A percentile compares a stretch with the other conserved stretches of the same genome.
Evolutionary conservation across 2,329 filamentous ascomycete genomes (phyloP).

Genomic region (Setomelanomma holmii): DNA sequence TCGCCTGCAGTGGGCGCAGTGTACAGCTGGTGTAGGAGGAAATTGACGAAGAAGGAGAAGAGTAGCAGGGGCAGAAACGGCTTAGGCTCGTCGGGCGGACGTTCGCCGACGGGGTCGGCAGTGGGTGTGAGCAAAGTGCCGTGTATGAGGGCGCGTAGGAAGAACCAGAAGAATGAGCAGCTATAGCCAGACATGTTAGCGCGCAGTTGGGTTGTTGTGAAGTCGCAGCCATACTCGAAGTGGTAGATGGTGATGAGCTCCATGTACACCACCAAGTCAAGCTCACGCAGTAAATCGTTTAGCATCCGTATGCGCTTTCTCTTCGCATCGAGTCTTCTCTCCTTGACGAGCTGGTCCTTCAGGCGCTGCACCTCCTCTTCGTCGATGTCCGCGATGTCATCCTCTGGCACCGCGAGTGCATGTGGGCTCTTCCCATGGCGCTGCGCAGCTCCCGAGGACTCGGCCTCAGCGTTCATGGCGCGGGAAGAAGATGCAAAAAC

Average conservation of each 20-base stretch:
- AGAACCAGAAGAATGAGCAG: conserved; percentile 65
- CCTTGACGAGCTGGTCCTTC: conserved; percentile 28
- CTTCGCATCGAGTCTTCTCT: conserved; percentile 43
- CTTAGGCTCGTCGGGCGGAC: conserved; percentile 58
- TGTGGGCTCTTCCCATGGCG: conserved; percentile 23
- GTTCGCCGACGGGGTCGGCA: conserved; percentile 54
- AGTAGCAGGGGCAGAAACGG: conserved; percentile 63
- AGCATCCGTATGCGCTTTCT: conserved; percentile 51
- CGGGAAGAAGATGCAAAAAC: conserved; percentile 18
- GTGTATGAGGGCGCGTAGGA: conserved; percentile 62
- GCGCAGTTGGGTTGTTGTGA: neutral
- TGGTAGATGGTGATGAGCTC: conserved; percentile 68
- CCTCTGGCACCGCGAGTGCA: conserved; percentile 20
- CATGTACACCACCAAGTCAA: conserved; percentile 68
- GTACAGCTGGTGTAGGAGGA: conserved; percentile 59
- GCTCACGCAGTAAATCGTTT: conserved; percentile 62
- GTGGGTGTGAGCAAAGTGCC: conserved; percentile 67
- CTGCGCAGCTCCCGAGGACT: conserved; percentile 42
- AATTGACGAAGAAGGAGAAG: conserved; percentile 62
- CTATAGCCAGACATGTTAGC: conserved; percentile 39
- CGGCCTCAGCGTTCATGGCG: conserved; percentile 51
- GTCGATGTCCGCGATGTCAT: conserved; percentile 20
- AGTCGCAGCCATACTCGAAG: conserved; percentile 63
- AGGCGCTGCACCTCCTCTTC: conserved; percentile 26
- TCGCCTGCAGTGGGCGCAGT: conserved; percentile 54